Conservation (phyloP, 345 rosid species). For the Arabidopsis arenosa region DNA sequence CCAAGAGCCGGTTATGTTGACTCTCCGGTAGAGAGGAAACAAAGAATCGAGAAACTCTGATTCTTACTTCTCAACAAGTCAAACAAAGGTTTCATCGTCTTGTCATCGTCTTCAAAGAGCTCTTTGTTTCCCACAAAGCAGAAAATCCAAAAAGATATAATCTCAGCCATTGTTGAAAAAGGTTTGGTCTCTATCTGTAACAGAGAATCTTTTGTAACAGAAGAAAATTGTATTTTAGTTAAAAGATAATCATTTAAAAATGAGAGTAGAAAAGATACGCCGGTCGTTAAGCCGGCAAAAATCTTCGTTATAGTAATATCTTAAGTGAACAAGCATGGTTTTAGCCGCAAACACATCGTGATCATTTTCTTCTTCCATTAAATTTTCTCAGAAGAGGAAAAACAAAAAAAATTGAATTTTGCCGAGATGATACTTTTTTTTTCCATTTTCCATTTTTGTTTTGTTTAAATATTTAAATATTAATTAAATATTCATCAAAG, state of each 20-base stretch:
- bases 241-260: not conserved
- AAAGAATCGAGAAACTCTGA: conserved; percentile 50
- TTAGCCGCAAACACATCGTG: conserved; percentile 28
- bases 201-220: conserved; percentile 31
- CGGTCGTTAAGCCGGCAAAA: conserved; percentile 37
- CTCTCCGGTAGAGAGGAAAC: conserved; percentile 53
- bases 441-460: not conserved
- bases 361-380: conserved; percentile 7
- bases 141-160: conserved; percentile 39
- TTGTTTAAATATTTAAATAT: not conserved
- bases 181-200: conserved; percentile 23
- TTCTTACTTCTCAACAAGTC: conserved; percentile 50
- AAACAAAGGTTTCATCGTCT: conserved; percentile 56
- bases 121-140: conserved; percentile 45
- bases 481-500: conserved; percentile 4
- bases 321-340: conserved; percentile 20
- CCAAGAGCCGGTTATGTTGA: conserved; percentile 58
- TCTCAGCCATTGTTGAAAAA: conserved; percentile 11
- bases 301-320: conserved; percentile 22
- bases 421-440: not conserved
- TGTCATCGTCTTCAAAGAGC: conserved; percentile 51
- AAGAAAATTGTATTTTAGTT: conserved; percentile 11
- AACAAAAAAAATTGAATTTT: not conserved
- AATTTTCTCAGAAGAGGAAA: not conserved
- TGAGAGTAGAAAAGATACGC: conserved; percentile 29